These are phyloP conservation scores for Rhizomucor miehei DNA, from an alignment of 371 early-diverging fungal genomes.

Conservation along the genomic window DNA sequence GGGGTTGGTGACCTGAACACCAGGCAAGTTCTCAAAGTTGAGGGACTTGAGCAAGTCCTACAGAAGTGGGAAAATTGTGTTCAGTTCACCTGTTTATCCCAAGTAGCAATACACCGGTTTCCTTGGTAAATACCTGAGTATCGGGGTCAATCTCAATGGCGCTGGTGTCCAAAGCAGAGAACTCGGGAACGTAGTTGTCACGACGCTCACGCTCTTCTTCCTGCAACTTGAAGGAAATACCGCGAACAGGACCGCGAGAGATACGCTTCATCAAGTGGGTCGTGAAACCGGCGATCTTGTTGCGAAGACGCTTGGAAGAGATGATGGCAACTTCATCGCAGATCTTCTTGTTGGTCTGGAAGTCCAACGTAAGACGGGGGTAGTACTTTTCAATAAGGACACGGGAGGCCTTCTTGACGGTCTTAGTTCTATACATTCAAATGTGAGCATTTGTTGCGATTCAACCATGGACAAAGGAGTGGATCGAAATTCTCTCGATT, in stretches of 20 bases:
- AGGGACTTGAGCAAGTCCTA: slow-evolving; percentile 94
- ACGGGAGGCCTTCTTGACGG: slow-evolving; percentile 99
- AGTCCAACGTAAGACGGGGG: slow-evolving; percentile 98
- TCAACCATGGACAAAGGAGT: too few species aligned
- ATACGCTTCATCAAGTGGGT: slow-evolving; percentile 99
- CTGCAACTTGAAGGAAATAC: slow-evolving; percentile 99
- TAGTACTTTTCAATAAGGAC: slow-evolving; percentile 99
- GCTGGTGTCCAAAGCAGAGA: slow-evolving; percentile 95
- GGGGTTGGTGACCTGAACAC: slow-evolving; percentile 62
- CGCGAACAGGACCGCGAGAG: slow-evolving; percentile 98
- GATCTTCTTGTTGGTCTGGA: slow-evolving; percentile 99
- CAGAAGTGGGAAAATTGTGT: slow-evolving; percentile 15
- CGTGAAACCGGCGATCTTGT: slow-evolving; percentile 99
- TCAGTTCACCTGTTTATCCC: slow-evolving; percentile 1
- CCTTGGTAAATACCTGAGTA: slow-evolving; percentile 61
- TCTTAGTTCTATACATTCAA: slow-evolving; percentile 80
- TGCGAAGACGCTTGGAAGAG: slow-evolving; percentile 99
- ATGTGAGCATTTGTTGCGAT: background rate
- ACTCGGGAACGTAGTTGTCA: slow-evolving; percentile 99
- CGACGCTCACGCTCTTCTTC: slow-evolving; percentile 99
- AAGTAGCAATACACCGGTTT: slow-evolving; percentile 1
- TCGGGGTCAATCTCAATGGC: slow-evolving; percentile 95
- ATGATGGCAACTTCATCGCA: slow-evolving; percentile 98
- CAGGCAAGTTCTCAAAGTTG: slow-evolving; percentile 86
- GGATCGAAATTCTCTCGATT: too few species aligned